Evolutionary conservation across 331 rosid species (phyloP), one percentile per base, ranked within the genome.

Genomic region (Saraca asoca): DNA sequence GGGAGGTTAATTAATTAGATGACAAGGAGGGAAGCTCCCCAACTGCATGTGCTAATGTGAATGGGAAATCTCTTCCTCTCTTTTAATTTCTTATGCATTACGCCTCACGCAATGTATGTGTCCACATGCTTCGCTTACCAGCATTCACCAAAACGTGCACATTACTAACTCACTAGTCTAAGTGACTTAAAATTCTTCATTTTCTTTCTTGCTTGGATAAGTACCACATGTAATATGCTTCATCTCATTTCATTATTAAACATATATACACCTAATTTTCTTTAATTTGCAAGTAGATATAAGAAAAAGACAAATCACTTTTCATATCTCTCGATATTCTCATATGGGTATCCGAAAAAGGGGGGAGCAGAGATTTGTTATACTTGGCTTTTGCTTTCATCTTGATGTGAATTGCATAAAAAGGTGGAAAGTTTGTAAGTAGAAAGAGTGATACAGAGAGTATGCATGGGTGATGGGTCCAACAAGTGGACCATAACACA

Each of bases 141-240:
- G 65, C 77, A 71, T 71, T 82, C 84, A 73, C 81, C 68, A 69
- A 78, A 85, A 86, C 89, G 88, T 86, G 91, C 85, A 84, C 84
- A 72, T 84, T 78, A 81, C 87, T 79, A 78, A 74, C 68, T 67
- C 39, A 57, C 66, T 12, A 14, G 12, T 55, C 59, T 71, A 67
- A 69, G 64, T 64, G 9, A 76, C 73, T 76, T 73, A 15, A 58
- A 66, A 50, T 13, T 70, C 84, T 70, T 58, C 66, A 14, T 10
- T 60, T 61, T 69, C 54, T 44, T 14, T 53, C 38, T 10, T 56
- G 55, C 37, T 18, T 39, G 10, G 31, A 24, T 24, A 24, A 24
- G 3, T 24, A 1, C 31, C 31, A 24, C 31, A 24, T 24, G 31
- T 24, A 24, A 24, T 24, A 24, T 24, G 31, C 31, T 24, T 24